These are phyloP conservation scores for Fistulinella prunicolor DNA, from an alignment of 768 basidiomycete genomes.

Conservation along the genomic window DNA sequence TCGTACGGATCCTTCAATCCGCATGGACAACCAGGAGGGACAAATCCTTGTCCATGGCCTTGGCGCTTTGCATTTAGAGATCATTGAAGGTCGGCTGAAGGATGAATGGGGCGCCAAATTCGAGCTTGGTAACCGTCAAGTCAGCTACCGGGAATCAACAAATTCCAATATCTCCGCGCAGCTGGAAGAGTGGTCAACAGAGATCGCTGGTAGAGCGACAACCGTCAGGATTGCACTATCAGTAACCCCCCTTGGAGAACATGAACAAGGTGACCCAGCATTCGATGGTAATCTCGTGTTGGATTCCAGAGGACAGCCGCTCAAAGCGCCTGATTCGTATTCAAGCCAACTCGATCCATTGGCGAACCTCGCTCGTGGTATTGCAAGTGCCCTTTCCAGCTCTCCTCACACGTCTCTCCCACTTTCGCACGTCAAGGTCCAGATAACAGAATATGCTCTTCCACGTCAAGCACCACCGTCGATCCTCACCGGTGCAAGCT, in stretches of 20 bases:
- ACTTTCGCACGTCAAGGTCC: slow-evolving; percentile 60
- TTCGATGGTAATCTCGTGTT: slow-evolving; percentile 82
- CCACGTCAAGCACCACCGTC: slow-evolving; percentile 45
- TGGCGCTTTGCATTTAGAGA: slow-evolving; percentile 86
- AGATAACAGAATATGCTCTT: slow-evolving; percentile 44
- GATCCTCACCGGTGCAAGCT: slow-evolving; percentile 61
- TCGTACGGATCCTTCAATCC: slow-evolving; percentile 89
- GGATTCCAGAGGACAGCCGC: slow-evolving; percentile 46
- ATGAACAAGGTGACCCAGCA: slow-evolving; percentile 58
- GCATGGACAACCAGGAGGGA: slow-evolving; percentile 76
- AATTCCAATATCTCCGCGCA: slow-evolving; percentile 24
- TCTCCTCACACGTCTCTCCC: slow-evolving; percentile 78
- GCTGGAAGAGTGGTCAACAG: slow-evolving; percentile 56
- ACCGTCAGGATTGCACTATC: slow-evolving; percentile 52
- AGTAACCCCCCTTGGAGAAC: slow-evolving; percentile 50
- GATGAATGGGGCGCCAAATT: slow-evolving; percentile 80
- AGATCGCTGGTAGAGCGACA: slow-evolving; percentile 55
- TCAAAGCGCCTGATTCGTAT: slow-evolving; percentile 51
- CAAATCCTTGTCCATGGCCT: slow-evolving; percentile 83
- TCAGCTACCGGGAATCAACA: slow-evolving; percentile 72
- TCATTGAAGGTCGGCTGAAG: slow-evolving; percentile 73
- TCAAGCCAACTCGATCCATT: slow-evolving; percentile 42
- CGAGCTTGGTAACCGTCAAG: slow-evolving; percentile 72
- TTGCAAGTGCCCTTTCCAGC: slow-evolving; percentile 68
- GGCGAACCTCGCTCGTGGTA: slow-evolving; percentile 61